Evolutionary conservation across 2,329 filamentous ascomycete genomes (phyloP), one percentile per base, ranked within the genome.

Genomic region (Penicillium expansum): DNA sequence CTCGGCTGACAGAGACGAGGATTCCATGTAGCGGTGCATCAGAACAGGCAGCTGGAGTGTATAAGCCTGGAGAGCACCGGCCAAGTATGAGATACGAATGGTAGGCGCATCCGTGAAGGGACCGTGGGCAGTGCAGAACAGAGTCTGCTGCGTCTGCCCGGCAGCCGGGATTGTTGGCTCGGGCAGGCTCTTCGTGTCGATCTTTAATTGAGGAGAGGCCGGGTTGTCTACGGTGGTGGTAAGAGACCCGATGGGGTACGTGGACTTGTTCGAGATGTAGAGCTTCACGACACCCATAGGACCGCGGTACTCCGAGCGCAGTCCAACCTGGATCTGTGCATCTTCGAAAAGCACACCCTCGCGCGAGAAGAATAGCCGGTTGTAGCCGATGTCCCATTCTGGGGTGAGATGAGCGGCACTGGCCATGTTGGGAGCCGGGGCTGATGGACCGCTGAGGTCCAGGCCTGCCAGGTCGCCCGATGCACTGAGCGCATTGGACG

Each of bases 331-430:
- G 52, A 99, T 84, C 75, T 99, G 94, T 0, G 88, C 88, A 70
- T 99, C 94, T 75, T 99, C 92, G 71, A 97, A 99, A 1, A 99
- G 80, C 9, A 99, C 84, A 53, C 94, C 94, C 71, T 97, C 92
- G 0, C 88, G 78, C 53, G 83, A 83, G 48, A 96, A 84, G 64
- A 96, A 82, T 16, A 99, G 80, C 52, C 87, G 86, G 69, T 93
- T 90, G 76, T 90, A 97, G 8, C 95, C 94, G 62, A 86, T 81
- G 69, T 97, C 90, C 94, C 94, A 99, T 49, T 93, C 92, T 4
- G 94, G 94, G 33, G 92, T 96, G 57, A 99, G 78, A 78, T 97
- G 92, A 13, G 91, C 91, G 13, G 92, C 91, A 67, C 91, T 95
- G 35, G 94, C 94, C 56, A 97, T 82, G 69, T 99, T 99, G 0